Evolutionary conservation across 495 filamentous ascomycete species (phyloP), one percentile per base, ranked within the genome.

Genomic region (Penicillium lagena): DNA sequence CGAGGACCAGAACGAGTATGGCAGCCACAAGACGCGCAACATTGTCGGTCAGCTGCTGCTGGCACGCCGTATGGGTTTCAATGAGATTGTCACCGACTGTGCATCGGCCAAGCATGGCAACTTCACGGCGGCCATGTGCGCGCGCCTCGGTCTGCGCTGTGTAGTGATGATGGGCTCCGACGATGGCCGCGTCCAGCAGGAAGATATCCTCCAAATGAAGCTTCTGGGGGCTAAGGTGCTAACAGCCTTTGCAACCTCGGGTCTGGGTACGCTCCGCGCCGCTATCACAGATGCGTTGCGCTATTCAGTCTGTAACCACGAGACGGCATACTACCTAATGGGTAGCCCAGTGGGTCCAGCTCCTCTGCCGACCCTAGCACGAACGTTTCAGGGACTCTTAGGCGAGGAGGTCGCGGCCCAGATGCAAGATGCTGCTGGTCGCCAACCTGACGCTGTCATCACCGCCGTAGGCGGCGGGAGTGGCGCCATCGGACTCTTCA

Each of bases 31-130:
- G 29, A 34, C 58, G 22, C 55, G 58, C 46, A 66, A 56, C 35
- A 62, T 66, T 41, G 49, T 60, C 42, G 62, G 62, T 17, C 62
- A 66, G 47, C 49, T 63, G 17, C 49, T 66, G n/a, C 43, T 66
- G 4, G 62, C 60, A 11, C 51, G 53, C 9, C 53, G 58, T 1
- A 59, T 66, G 47, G 60, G 60, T 28, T 48, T 52, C 33, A 47
- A 49, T 12, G 60, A 66, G 40, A 50, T 66, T n/a, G 54, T 59
- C 43, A 59, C 60, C 9, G 62, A 66, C 39, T 66, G 62, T 32
- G 62, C 55, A 13, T 56, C 55, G 3, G 59, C 60, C 32, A 60
- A 60, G 30, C 62, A 66, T 43, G 62, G 62, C 3, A 56, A 52
- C 12, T 56, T 58, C 37, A 62, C 60, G 8, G 60, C 62, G 37